Evolutionary conservation across 441 rosid species (phyloP), one percentile per base, ranked within the genome.

Genomic region (Croton setiger): DNA sequence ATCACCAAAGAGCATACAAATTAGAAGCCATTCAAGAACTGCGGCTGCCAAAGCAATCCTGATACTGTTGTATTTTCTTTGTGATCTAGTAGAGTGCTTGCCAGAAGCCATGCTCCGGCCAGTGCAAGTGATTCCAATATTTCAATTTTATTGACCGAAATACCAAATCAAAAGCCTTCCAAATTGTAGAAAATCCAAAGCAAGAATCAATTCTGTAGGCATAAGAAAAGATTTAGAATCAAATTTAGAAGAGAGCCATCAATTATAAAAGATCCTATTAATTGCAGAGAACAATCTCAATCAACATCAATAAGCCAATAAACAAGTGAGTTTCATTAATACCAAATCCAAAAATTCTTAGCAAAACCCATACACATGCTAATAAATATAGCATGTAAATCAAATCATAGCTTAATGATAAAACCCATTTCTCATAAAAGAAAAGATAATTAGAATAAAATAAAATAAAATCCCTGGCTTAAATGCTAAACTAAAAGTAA

Each of bases 1-100:
- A 80, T 88, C 79, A 17, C 67, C 21, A 41, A 95, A 83, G 69
- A 95, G 89, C 84, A 92, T 81, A 27, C 73, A 76, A 62, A 95
- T 84, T 36, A 95, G 77, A 52, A 90, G 56, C 99, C 99, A 92
- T 74, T 95, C 99, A 15, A 76, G 80, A 79, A 82, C 71, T 60
- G 97, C 97, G 14, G 81, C 81, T 21, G 85, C 79, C 76, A 95
- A 86, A 69, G 86, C 88, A 56, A 60, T 68, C 17, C 70, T 64
- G 59, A 87, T 83, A 67, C 85, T 79, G 60, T 31, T 67, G 11
- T 77, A 70, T 68, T 51, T 63, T 74, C 63, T 86, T 65, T 69
- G 76, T 18, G 81, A 72, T 68, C 81, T 71, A 20, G 64, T 74
- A 60, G 87, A 71, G 67, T 84, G 76, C 70, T 72, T 77, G 72